Base-by-base conservation (phyloP, 2,329 filamentous ascomycete genomes). In the Fusarium ramigenum region DNA sequence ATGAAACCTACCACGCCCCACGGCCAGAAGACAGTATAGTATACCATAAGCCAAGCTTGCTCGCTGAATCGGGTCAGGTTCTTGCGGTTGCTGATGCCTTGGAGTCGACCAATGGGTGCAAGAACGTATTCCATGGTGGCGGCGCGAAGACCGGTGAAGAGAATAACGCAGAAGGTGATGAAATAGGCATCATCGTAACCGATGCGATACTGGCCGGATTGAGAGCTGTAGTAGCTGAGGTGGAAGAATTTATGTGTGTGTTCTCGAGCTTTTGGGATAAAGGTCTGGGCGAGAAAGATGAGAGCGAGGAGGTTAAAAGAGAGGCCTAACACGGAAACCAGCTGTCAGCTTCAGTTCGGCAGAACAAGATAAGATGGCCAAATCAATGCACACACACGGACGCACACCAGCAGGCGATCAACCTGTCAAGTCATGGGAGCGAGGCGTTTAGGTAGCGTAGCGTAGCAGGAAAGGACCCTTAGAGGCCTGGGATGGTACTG, bases 31-130 rank as follows among this genome's bases (percentile, higher is more conserved):
- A 92, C 85, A 50, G 85, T 85, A 82, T 96, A 96, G 84, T 98
- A 98, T 49, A 96, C 82, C 63, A 97, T 84, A 79, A 97, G 87
- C 94, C 96, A 98, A 52, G 92, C 94, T 84, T 99, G 96, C 84
- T 99, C 96, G 70, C 94, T 94, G 83, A 98, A 97, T 66, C 96
- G 90, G 54, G 93, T 90, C 67, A 92, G 85, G 52, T 91, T 90
- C 84, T 97, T 98, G 80, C 86, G 87, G 79, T 92, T 93, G 76
- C 88, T 87, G 77, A 98, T 89, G 40, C 96, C 96, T 72, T 89
- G 87, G 53, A 86, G 84, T 72, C 89, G 91, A 47, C 93, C 95
- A 63, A 97, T 83, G 11, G 96, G 96, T 25, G 90, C 90, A 58
- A 98, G 87, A 18, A 97, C 78, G 84, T 97, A 96, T 80, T 98